phyloP scores from a whole-genome alignment of 345 rosid genomes.

The Rhodomyrtus tomentosa region DNA sequence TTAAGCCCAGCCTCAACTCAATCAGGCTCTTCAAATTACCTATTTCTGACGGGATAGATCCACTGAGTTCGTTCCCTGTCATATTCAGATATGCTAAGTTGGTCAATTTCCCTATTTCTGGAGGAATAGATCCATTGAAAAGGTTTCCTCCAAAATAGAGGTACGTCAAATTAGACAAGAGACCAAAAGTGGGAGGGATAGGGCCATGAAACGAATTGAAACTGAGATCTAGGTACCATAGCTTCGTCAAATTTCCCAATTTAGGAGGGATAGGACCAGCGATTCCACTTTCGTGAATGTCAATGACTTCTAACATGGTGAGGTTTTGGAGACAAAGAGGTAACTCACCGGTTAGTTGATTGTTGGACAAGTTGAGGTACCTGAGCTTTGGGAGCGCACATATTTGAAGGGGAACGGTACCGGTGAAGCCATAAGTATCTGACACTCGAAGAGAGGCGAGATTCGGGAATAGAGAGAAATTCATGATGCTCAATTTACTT shows the following conservation, averaged over 20 bases:
- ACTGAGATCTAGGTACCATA: not conserved
- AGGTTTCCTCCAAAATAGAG: not conserved
- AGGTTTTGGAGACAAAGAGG: not conserved
- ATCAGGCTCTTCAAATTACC: no score
- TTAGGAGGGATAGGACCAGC: rapidly evolving
- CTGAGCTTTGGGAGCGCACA: not conserved
- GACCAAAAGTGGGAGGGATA: not conserved
- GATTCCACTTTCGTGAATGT: not conserved
- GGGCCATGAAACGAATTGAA: rapidly evolving
- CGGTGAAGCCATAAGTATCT: not conserved
- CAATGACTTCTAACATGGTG: not conserved
- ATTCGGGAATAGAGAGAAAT: slow-evolving; percentile 10
- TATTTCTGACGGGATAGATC: not conserved
- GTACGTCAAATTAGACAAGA: not conserved
- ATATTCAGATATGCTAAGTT: no score
- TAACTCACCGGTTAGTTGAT: not conserved
- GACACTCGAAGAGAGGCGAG: not conserved
- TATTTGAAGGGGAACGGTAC: slow-evolving; percentile 1
- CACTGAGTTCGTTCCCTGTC: not conserved
- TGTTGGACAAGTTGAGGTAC: not conserved
- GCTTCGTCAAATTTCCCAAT: not conserved
- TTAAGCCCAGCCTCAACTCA: no score
- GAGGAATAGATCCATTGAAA: not conserved
- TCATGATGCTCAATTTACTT: not conserved
- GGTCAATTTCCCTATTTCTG: not conserved